A percentile compares a stretch with the other conserved stretches of the same genome.
phyloP scores from a whole-genome alignment of 352 stramenopile species.

The Phytophthora lateralis region DNA sequence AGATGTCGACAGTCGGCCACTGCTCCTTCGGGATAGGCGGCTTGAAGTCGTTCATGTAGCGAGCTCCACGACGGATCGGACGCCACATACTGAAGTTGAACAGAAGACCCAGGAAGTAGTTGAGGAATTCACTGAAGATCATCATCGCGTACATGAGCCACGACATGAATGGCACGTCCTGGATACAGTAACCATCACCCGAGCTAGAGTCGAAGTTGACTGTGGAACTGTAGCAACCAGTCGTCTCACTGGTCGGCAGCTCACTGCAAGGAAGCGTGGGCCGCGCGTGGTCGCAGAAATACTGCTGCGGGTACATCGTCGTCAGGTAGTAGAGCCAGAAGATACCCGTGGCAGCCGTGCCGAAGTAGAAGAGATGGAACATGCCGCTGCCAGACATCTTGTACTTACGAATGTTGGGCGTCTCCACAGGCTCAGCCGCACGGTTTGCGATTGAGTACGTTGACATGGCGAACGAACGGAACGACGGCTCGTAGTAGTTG shows the following conservation, averaged over 20 bases:
- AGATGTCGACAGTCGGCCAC: slow-evolving; percentile 88
- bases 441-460: slow-evolving; percentile 91
- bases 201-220: slow-evolving; percentile 72
- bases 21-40: slow-evolving; percentile 87
- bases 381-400: slow-evolving; percentile 87
- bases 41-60: slow-evolving; percentile 92
- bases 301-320: slow-evolving; percentile 85
- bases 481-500: slow-evolving; percentile 91
- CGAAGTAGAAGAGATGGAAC: slow-evolving; percentile 89
- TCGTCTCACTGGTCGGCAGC: slow-evolving; percentile 56
- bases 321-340: slow-evolving; percentile 85
- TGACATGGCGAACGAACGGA: slow-evolving; percentile 89
- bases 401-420: slow-evolving; percentile 92
- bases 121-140: slow-evolving; percentile 88
- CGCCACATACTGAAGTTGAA: slow-evolving; percentile 94
- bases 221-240: slow-evolving; percentile 64
- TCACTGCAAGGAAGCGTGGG: slow-evolving; percentile 71
- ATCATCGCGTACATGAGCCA: slow-evolving; percentile 90
- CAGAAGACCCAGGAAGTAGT: slow-evolving; percentile 85
- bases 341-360: slow-evolving; percentile 64
- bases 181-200: slow-evolving; percentile 83
- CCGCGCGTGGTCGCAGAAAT: slow-evolving; percentile 70
- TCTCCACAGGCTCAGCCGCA: slow-evolving; percentile 84
- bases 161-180: slow-evolving; percentile 56
- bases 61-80: slow-evolving; percentile 85